Evolutionary conservation across 371 early-diverging fungal species (phyloP).

Genomic region (Lichtheimia hyalospora): DNA sequence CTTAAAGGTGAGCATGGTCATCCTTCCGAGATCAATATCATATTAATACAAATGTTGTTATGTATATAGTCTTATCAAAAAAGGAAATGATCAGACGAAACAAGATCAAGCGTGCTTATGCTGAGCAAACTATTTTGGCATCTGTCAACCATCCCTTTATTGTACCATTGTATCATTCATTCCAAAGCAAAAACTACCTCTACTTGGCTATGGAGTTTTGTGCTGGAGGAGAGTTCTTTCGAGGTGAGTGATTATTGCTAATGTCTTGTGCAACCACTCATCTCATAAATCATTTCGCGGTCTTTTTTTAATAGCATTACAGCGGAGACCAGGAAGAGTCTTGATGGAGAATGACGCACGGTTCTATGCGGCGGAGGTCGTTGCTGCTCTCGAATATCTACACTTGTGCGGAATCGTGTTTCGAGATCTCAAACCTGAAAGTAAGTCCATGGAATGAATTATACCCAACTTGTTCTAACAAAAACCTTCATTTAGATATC

Average conservation of each 20-base stretch:
- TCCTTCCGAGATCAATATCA: background rate
- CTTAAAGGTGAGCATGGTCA: slow-evolving; percentile 65
- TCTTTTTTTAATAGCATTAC: slow-evolving; percentile 50
- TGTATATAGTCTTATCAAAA: slow-evolving; percentile 75
- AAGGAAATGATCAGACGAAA: slow-evolving; percentile 93
- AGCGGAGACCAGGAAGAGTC: slow-evolving; percentile 74
- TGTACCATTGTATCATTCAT: slow-evolving; percentile 94
- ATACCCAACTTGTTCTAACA: no score
- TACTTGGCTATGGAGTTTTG: slow-evolving; percentile 99
- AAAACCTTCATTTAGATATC: slow-evolving; percentile 66
- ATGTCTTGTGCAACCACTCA: background rate
- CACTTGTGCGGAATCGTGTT: slow-evolving; percentile 94
- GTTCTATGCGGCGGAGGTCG: slow-evolving; percentile 97
- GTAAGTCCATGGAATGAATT: slow-evolving; percentile 46
- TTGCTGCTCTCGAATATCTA: slow-evolving; percentile 89
- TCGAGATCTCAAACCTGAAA: slow-evolving; percentile 98
- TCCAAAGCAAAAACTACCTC: slow-evolving; percentile 91
- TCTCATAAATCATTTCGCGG: slow-evolving; percentile 2
- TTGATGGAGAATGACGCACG: slow-evolving; percentile 81
- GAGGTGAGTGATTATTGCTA: slow-evolving; percentile 47
- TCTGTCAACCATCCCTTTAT: slow-evolving; percentile 96
- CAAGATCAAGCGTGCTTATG: slow-evolving; percentile 92
- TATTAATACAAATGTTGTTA: background rate
- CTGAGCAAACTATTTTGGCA: slow-evolving; percentile 94
- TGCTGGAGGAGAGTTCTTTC: slow-evolving; percentile 97